Evolutionary conservation across 768 basidiomycete genomes (phyloP), one percentile per base, ranked within the genome.

Genomic region (Rhizopogon vesiculosus): DNA sequence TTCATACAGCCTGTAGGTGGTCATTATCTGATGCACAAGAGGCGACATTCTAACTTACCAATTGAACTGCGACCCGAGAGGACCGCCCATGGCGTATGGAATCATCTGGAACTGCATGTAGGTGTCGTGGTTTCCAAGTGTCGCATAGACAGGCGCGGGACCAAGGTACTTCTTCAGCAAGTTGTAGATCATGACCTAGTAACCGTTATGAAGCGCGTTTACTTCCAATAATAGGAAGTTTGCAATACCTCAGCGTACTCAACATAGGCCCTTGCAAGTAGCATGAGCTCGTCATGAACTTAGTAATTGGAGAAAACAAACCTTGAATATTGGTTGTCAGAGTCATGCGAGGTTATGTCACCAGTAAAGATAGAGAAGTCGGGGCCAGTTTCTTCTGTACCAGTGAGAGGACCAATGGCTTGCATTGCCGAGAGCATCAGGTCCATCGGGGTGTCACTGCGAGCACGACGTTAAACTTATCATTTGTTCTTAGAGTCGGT

Each of bases 81-180:
- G 59, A 5, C 74, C 73, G 1, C 70, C 71, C 9, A 74, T 51
- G 3, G 67, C 56, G 48, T 77, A 75, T 7, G 74, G 73, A 13
- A 77, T 67, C 74, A 61, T 77, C 65, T 76, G 61, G 44, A 44
- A 45, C 48, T 60, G 67, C 42, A 50, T 56, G 68, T 88, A 87
- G 50, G 76, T 83, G 62, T 90, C 88, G 59, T 89, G 88, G 65
- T 90, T 90, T 5, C 88, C 88, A 3, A 89, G 71, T 0, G 84
- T 80, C 9, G 85, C 80, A 57, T 88, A 89, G 1, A 89, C 77
- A 16, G 88, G 86, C 0, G 84, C 81, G 5, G 79, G 73, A 15
- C 82, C 82, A 33, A 89, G 73, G 57, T 74, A 75, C 25, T 70
- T 67, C 64, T 78, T 85, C 69, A 88, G 78, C 19, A 89, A 72